These are phyloP conservation scores for Triangularia verruculosa DNA, from an alignment of 2,329 filamentous ascomycete species.

Conservation along the genomic window DNA sequence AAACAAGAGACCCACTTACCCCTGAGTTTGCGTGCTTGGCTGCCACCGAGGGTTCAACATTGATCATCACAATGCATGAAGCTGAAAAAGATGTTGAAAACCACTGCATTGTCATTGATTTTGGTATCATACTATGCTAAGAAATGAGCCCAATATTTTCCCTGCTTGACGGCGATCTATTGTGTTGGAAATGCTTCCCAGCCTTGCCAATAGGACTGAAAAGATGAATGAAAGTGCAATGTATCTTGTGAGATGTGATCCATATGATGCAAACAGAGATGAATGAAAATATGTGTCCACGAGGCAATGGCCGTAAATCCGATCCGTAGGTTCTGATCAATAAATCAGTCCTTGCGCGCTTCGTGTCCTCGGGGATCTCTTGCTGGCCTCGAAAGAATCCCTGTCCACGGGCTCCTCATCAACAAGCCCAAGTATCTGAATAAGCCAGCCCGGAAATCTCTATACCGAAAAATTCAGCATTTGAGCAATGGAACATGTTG, in stretches of 20 bases:
- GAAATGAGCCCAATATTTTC: neutral
- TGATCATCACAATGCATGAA: neutral
- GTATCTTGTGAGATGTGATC: neutral
- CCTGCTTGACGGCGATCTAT: neutral
- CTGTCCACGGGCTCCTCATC: neutral
- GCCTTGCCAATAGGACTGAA: too few species aligned
- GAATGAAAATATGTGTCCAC: neutral
- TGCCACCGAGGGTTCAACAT: neutral
- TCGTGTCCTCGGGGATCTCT: neutral
- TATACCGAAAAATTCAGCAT: too few species aligned
- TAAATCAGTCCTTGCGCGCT: neutral
- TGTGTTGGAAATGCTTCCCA: neutral
- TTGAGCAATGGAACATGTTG: too few species aligned
- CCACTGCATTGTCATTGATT: neutral
- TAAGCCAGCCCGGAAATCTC: too few species aligned
- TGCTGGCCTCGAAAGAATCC: neutral
- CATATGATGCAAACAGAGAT: neutral
- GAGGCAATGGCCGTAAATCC: neutral
- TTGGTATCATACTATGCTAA: neutral
- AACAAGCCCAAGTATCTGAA: neutral
- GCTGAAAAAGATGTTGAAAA: neutral
- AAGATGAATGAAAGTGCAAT: neutral
- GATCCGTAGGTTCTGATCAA: neutral
- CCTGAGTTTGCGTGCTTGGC: neutral
- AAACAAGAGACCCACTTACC: neutral